Conservation (phyloP, 805 yeast species). For the Nakazawaea populi region DNA sequence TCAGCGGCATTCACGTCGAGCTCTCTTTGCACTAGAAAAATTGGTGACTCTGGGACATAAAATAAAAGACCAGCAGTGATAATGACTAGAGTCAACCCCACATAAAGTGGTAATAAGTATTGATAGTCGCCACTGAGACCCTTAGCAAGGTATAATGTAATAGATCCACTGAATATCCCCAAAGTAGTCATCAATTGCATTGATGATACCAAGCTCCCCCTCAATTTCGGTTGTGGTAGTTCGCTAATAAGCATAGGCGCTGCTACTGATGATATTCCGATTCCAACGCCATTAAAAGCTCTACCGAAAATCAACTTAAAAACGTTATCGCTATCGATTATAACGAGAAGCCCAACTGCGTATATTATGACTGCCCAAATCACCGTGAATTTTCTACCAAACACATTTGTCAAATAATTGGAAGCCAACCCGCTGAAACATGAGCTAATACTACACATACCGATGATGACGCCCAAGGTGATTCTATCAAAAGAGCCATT, state of each 20-base stretch:
- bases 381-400: conserved; percentile 21
- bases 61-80: conserved; percentile 15
- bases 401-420: conserved; percentile 15
- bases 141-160: conserved; percentile 17
- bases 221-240: conserved; percentile 21
- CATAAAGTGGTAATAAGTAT: conserved; percentile 17
- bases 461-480: conserved; percentile 24
- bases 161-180: conserved; percentile 27
- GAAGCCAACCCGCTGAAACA: conserved; percentile 25
- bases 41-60: conserved; percentile 29
- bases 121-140: conserved; percentile 13
- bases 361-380: conserved; percentile 18
- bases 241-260: conserved; percentile 32
- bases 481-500: conserved; percentile 14
- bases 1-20: conserved; percentile 6
- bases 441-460: conserved; percentile 25
- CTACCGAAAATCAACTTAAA: conserved; percentile 21
- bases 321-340: conserved; percentile 16
- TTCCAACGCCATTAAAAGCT: conserved; percentile 23
- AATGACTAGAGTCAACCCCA: conserved; percentile 15
- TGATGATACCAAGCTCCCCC: conserved; percentile 26
- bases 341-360: conserved; percentile 15
- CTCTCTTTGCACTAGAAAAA: conserved; percentile 17
- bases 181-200: conserved; percentile 27
- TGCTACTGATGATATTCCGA: conserved; percentile 25